Evolutionary conservation across 805 yeast genomes (phyloP), one percentile per base, ranked within the genome.

Genomic region (Ogataea nakhonphanomensis): DNA sequence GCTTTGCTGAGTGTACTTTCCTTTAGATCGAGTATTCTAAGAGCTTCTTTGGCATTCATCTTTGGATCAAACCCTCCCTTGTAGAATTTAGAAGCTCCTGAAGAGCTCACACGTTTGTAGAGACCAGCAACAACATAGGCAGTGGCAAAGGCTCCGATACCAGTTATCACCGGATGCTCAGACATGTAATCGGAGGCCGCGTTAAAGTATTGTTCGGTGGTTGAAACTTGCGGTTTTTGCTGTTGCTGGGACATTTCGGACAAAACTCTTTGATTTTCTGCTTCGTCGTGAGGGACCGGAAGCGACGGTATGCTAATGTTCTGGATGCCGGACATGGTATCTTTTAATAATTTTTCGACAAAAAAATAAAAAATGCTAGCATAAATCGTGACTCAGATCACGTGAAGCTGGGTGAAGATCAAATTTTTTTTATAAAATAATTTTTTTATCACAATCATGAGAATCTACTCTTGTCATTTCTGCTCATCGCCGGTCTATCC

Each of bases 401-500:
- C 21, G n/a, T 25, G 30, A 25, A 11, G 22, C 10, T 27, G n/a
- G 17, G 14, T 17, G 17, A 33, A 38, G 23, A 28, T 22, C 24
- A 26, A 33, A 23, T 26, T 33, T 32, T 23, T 27, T 33, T 32
- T 30, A 8, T 20, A 12, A 12, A 25, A 29, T 21, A 12, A 11
- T 30, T 33, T 39, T 25, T 39, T 39, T 23, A 33, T 39, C 37
- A 34, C 25, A 2, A 44, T 17, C 39, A 86, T 87, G 96, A 84
- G 96, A 78, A 78, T 87, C 38, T 78, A 82, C 62, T 80, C 85
- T 49, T 93, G 99, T 60, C 98, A 93, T 65, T 93, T 93, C 69
- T 93, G 99, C 70, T 90, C 97, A 14, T 85, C 96, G 10, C 99
- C 99, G 35, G 95, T 87, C 34, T 91, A 91, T 59, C 91, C 90